phyloP scores from a whole-genome alignment of 192 early-diverging fungal genomes.

The Entomortierella chlamydospora region DNA sequence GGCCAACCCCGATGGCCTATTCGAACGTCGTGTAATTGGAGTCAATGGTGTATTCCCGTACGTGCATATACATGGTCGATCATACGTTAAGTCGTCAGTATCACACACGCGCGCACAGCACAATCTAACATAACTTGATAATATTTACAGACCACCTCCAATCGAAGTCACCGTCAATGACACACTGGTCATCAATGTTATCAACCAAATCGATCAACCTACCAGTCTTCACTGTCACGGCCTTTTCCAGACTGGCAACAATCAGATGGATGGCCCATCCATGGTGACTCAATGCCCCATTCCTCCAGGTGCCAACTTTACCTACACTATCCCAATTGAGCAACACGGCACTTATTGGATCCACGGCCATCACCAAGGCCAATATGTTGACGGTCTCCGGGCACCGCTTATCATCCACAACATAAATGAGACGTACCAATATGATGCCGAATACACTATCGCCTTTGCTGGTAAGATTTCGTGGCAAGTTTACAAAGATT shows the following conservation, averaged over 20 bases:
- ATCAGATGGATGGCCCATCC: slow-evolving; percentile 60
- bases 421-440: slow-evolving; percentile 66
- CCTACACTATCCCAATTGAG: slow-evolving; percentile 53
- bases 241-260: slow-evolving; percentile 74
- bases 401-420: slow-evolving; percentile 77
- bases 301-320: slow-evolving; percentile 45
- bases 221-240: slow-evolving; percentile 84
- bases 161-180: slow-evolving; percentile 61
- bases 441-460: slow-evolving; percentile 77
- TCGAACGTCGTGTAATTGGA: slow-evolving; percentile 71
- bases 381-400: slow-evolving; percentile 64
- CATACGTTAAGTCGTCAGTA: no score
- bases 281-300: slow-evolving; percentile 57
- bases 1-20: slow-evolving; percentile 75
- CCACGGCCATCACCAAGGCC: slow-evolving; percentile 55
- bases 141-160: slow-evolving; percentile 25
- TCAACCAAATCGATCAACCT: slow-evolving; percentile 53
- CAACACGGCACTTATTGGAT: slow-evolving; percentile 63
- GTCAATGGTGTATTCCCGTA: slow-evolving; percentile 76
- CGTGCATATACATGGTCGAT: slow-evolving; percentile 12
- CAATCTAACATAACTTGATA: no score
- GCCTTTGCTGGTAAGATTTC: slow-evolving; percentile 67
- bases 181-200: slow-evolving; percentile 59
- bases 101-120: no score
- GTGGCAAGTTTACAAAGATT: background rate